Evolutionary conservation across 805 yeast species (phyloP).

Genomic region (Monosporozyma servazzii): DNA sequence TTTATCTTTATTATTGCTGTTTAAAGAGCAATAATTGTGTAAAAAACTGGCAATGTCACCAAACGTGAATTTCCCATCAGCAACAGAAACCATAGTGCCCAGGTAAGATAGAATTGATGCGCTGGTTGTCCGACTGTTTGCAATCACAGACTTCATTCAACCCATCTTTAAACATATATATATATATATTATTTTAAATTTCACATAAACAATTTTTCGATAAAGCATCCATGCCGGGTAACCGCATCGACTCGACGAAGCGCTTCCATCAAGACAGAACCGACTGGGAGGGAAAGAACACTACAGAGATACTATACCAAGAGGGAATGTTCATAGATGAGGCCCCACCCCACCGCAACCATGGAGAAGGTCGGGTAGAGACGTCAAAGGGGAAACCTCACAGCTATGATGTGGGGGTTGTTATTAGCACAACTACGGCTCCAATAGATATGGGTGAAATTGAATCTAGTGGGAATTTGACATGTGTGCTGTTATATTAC

Average conservation of each 20-base stretch:
- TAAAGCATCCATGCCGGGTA: not conserved
- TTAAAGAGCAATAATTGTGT: not conserved
- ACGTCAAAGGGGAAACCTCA: slow-evolving; percentile 2
- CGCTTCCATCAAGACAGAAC: no score
- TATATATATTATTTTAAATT: not conserved
- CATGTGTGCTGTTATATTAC: slow-evolving; percentile 30
- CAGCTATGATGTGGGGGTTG: slow-evolving; percentile 8
- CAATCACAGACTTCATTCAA: no score
- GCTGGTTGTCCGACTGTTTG: no score
- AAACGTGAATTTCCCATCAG: not conserved
- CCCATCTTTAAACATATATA: no score
- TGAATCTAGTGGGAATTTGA: slow-evolving; percentile 35
- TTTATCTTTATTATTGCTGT: not conserved
- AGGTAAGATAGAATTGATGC: no score
- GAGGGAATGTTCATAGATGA: not conserved
- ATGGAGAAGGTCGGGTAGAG: not conserved
- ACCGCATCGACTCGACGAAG: no score
- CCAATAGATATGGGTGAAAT: slow-evolving; percentile 29
- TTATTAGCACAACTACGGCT: slow-evolving; percentile 39
- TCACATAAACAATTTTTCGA: not conserved
- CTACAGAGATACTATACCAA: not conserved
- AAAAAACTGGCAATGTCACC: not conserved
- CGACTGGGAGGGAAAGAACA: no score
- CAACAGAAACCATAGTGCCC: not conserved
- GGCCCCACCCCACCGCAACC: not conserved